Evolutionary conservation across 768 basidiomycete species (phyloP).

Genomic region (Lactarius hatsudake): DNA sequence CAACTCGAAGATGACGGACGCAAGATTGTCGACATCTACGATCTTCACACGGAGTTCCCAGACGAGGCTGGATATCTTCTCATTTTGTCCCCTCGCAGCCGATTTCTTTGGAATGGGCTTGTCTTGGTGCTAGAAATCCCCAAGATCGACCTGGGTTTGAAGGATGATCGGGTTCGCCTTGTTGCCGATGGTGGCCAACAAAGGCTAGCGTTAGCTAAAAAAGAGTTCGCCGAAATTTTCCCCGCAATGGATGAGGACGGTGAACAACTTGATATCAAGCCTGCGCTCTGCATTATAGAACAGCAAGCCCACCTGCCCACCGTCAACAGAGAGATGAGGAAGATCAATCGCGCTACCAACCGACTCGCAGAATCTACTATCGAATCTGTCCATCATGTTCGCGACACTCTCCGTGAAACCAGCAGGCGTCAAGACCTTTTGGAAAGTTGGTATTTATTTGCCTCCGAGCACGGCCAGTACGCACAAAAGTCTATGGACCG

Average conservation of each 20-base stretch:
- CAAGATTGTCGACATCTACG: constrained; percentile 40
- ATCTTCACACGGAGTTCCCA: constrained; percentile 53
- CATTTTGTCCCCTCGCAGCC: constrained; percentile 76
- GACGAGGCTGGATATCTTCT: constrained; percentile 73
- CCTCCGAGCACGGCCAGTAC: constrained; percentile 93
- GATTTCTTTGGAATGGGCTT: constrained; percentile 90
- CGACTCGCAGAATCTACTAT: constrained; percentile 91
- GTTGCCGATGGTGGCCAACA: constrained; percentile 86
- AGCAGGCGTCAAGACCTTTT: constrained; percentile 77
- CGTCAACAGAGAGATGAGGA: constrained; percentile 86
- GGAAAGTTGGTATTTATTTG: constrained; percentile 93
- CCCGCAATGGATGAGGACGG: constrained; percentile 58
- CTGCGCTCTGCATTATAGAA: constrained; percentile 47
- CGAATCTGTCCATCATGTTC: constrained; percentile 86
- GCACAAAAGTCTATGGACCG: constrained; percentile 87
- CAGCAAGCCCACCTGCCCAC: constrained; percentile 87
- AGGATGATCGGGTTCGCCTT: constrained; percentile 86
- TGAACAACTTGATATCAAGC: constrained; percentile 38
- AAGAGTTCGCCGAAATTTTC: constrained; percentile 68
- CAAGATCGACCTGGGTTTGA: constrained; percentile 74
- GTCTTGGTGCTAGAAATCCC: constrained; percentile 77
- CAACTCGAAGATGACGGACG: constrained; percentile 52
- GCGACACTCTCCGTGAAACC: constrained; percentile 57
- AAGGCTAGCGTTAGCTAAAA: constrained; percentile 72
- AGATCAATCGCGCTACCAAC: constrained; percentile 87